Evolutionary conservation across 2,329 filamentous ascomycete genomes (phyloP), one percentile per base, ranked within the genome.

Genomic region (Aspergillus ruber): DNA sequence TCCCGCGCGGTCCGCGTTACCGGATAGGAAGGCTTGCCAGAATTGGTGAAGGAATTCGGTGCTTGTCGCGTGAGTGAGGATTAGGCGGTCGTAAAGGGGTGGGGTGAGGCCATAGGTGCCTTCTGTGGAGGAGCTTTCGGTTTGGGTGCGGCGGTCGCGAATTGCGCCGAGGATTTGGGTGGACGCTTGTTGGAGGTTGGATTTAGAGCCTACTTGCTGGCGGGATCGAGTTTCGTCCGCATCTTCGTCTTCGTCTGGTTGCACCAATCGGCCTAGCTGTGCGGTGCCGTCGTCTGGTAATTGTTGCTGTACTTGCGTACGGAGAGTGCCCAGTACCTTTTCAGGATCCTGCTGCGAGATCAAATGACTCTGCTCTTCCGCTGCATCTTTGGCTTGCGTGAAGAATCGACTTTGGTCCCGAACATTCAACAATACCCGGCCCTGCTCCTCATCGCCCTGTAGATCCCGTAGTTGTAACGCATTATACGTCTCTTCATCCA

Each of bases 41-140:
- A 98, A 98, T 66, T 97, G 94, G 59, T 91, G 88, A n/a, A 98
- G 74, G 61, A 97, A 98, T 63, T 98, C 93, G 33, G 88, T 85
- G 0, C 89, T 94, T 0, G 93, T 98, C 45, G 90, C 90, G 65
- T 97, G 90, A 0, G 91, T 95, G 47, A 86, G 76, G 10, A 74
- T 76, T n/a, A 87, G 62, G 15, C 78, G 78, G 55, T 86, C 82
- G 54, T 82, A 83, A 1, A 82, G 71, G 2, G 66, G 58, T 7
- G 69, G 54, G 1, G 77, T 73, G 13, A 81, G 66, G 3, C 76
- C 77, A 27, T 68, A 72, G 1, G 71, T 71, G 27, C 63, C 60
- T 6, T 69, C 62, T 2, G 58, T 58, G 3, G 66, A 55, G 4
- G 57, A 57, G 38, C 74, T 68, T 38, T 62, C 63, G 13, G 64